Percentiles rank a stretch among this genome's conserved stretches.
Conservation (phyloP, 179 eudicot genomes). For the Pouteria campechiana region DNA sequence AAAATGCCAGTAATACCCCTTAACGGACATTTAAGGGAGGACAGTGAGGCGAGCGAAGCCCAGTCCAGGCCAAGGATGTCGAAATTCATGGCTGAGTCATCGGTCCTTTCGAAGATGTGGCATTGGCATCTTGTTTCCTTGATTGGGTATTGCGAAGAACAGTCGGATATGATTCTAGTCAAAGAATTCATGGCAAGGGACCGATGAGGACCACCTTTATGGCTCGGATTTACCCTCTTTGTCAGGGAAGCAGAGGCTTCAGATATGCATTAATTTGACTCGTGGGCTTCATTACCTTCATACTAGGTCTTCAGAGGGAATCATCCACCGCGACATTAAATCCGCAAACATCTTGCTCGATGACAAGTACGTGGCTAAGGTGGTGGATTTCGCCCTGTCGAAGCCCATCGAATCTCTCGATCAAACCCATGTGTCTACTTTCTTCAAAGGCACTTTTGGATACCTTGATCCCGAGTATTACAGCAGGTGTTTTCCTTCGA, state of each 20-base stretch:
- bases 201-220: background rate
- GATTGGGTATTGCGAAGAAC: no score
- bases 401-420: background rate
- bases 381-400: constrained; percentile 1
- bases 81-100: no score
- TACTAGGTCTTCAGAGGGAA: background rate
- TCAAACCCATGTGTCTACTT: background rate
- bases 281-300: constrained; percentile 2
- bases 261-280: background rate
- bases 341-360: constrained; percentile 1
- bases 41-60: no score
- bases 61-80: no score
- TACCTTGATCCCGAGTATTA: constrained; percentile 4
- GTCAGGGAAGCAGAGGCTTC: constrained; percentile 1
- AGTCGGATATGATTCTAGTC: no score
- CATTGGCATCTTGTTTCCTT: no score
- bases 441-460: background rate
- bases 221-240: background rate
- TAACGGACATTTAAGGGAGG: no score
- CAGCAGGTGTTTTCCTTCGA: no score
- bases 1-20: no score
- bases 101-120: no score
- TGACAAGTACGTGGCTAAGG: constrained; percentile 1
- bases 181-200: no score
- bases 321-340: constrained; percentile 1